phyloP scores from a whole-genome alignment of 345 rosid species.

The Melaleuca quinquenervia region DNA sequence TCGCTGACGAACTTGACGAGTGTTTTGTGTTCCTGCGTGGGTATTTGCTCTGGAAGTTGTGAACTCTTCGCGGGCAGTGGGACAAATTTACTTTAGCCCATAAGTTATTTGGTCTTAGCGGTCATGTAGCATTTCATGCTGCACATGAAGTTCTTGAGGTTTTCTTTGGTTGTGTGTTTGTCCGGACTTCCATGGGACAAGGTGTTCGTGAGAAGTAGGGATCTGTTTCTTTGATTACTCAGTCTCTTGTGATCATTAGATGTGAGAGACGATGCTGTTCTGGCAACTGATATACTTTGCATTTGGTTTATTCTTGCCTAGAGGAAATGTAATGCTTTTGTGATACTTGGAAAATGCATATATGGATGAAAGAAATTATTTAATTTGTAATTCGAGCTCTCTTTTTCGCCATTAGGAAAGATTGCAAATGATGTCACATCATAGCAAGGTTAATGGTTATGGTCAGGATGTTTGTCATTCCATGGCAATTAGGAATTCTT shows the following conservation, averaged over 20 bases:
- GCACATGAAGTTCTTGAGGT: neutral
- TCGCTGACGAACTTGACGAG: neutral
- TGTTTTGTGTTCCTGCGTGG: neutral
- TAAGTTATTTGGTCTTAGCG: neutral
- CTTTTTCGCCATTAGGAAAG: neutral
- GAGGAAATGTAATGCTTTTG: neutral
- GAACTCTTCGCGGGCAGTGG: neutral
- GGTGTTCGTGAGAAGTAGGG: neutral
- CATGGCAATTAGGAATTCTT: neutral
- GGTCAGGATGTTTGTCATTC: neutral
- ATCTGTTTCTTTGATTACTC: neutral
- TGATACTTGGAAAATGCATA: neutral
- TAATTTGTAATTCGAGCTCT: neutral
- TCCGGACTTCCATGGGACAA: neutral
- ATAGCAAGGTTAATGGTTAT: neutral
- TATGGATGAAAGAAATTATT: neutral
- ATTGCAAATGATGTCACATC: neutral
- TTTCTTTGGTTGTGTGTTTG: neutral
- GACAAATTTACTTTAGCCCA: neutral
- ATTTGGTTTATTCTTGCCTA: neutral
- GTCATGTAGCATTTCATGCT: neutral
- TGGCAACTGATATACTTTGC: neutral
- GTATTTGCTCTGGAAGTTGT: neutral
- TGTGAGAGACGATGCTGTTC: neutral
- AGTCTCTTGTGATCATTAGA: neutral